Conservation (phyloP, 1,284 basidiomycete species). For the Trichosporon sp. region DNA sequence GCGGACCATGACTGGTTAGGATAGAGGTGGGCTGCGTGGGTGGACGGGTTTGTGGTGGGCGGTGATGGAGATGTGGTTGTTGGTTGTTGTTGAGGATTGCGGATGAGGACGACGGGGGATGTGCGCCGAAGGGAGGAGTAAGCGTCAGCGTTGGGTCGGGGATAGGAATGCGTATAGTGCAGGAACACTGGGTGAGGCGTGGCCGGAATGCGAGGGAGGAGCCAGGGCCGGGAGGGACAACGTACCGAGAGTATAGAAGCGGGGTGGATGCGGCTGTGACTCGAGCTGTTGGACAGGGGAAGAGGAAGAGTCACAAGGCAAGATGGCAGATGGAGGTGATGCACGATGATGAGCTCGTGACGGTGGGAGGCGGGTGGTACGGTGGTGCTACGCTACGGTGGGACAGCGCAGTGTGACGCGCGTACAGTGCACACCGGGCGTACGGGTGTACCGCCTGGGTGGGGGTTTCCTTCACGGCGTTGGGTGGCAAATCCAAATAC, state of each 20-base stretch:
- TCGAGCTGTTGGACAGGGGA: not conserved
- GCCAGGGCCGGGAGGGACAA: not conserved
- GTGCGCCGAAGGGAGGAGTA: constrained; percentile 2
- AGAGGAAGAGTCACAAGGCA: constrained; percentile 3
- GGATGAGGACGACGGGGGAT: not conserved
- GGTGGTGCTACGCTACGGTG: not conserved
- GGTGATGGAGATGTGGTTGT: not conserved
- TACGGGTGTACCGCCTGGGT: not conserved
- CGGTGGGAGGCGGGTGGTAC: not conserved
- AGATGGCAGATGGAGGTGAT: not conserved
- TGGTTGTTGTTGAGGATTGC: not conserved
- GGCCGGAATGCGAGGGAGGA: not conserved
- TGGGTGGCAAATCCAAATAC: constrained; percentile 5
- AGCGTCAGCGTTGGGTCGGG: not conserved
- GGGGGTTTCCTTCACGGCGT: not conserved
- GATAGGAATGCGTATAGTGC: not conserved
- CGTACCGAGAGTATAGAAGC: not conserved
- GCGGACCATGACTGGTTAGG: constrained; percentile 60
- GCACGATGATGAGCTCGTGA: constrained; percentile 2
- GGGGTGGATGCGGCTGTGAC: not conserved
- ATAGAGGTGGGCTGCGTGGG: not conserved
- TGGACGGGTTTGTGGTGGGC: not conserved
- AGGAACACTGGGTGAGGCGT: not conserved
- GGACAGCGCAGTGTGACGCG: not conserved
- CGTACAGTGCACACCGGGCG: not conserved